phyloP scores from a whole-genome alignment of 225 moss, liverwort and hornwort genomes.

The Sphagnum tenellum region DNA sequence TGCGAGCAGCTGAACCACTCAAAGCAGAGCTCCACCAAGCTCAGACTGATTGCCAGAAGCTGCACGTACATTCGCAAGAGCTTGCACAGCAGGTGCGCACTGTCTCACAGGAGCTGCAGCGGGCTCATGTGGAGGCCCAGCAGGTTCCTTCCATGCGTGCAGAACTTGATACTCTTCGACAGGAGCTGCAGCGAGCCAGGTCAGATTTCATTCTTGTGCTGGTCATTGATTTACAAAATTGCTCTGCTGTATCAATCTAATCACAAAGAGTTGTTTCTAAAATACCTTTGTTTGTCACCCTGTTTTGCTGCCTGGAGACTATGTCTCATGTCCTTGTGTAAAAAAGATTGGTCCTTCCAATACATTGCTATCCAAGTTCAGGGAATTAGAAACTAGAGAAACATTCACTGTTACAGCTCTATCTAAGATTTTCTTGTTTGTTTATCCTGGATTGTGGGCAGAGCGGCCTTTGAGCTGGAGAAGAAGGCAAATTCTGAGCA shows the following conservation, averaged over 20 bases:
- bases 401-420: not conserved
- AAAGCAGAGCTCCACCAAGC: conserved; percentile 71
- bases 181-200: conserved; percentile 72
- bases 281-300: too few relatives aligned
- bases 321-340: too few relatives aligned
- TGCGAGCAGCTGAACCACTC: conserved; percentile 57
- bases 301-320: too few relatives aligned
- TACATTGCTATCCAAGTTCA: too few relatives aligned
- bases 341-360: too few relatives aligned
- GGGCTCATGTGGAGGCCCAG: conserved; percentile 52
- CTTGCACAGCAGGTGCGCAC: conserved; percentile 66
- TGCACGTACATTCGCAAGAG: conserved; percentile 65
- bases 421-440: not conserved
- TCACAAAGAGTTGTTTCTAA: too few relatives aligned
- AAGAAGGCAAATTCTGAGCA: conserved; percentile 76
- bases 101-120: conserved; percentile 54
- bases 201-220: not conserved
- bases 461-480: conserved; percentile 66
- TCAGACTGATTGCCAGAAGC: conserved; percentile 63
- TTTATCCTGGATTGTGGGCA: conserved; percentile 7
- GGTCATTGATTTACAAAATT: not conserved
- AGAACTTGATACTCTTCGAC: conserved; percentile 64
- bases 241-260: too few relatives aligned
- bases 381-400: too few relatives aligned
- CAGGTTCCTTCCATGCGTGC: conserved; percentile 55